Conservation (phyloP, 495 filamentous ascomycete species). For the Tuber magnatum region DNA sequence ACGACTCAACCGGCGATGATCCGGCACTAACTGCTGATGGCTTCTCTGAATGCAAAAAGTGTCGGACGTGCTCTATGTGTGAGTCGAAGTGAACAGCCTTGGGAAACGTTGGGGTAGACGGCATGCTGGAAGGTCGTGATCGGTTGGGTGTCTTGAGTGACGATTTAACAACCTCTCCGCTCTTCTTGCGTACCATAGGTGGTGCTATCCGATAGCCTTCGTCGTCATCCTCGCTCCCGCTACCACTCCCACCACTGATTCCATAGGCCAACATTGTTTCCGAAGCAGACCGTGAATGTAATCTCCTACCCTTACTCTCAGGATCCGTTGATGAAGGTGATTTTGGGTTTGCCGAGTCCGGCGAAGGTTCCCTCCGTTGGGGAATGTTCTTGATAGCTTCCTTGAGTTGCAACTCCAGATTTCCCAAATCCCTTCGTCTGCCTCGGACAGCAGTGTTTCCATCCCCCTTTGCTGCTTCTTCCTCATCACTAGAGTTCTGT, state of each 20-base stretch:
- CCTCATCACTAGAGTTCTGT: conserved; percentile 75
- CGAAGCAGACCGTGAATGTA: conserved; percentile 75
- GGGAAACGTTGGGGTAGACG: conserved; percentile 87
- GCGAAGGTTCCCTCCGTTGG: conserved; percentile 57
- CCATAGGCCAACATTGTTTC: conserved; percentile 57
- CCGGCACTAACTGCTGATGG: conserved; percentile 91
- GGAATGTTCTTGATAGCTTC: conserved; percentile 74
- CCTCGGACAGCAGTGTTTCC: conserved; percentile 12
- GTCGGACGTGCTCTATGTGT: conserved; percentile 85
- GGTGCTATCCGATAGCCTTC: conserved; percentile 61
- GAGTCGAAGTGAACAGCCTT: conserved; percentile 96
- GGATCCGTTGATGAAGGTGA: conserved; percentile 18
- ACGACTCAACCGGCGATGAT: conserved; percentile 84
- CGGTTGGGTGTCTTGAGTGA: conserved; percentile 71
- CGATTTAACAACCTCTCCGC: conserved; percentile 89
- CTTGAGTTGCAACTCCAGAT: conserved; percentile 71
- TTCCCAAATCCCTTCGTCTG: conserved; percentile 50
- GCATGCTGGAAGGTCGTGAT: conserved; percentile 88
- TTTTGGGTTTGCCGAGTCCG: conserved; percentile 33
- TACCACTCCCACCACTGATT: conserved; percentile 40
- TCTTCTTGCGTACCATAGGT: conserved; percentile 93
- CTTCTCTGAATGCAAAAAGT: conserved; percentile 87
- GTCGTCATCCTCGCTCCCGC: conserved; percentile 50
- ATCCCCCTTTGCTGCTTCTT: conserved; percentile 50
- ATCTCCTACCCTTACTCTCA: conserved; percentile 43